These are phyloP conservation scores for Plasmodium ovale DNA, from an alignment of 169 alveolate species.

Conservation along the genomic window DNA sequence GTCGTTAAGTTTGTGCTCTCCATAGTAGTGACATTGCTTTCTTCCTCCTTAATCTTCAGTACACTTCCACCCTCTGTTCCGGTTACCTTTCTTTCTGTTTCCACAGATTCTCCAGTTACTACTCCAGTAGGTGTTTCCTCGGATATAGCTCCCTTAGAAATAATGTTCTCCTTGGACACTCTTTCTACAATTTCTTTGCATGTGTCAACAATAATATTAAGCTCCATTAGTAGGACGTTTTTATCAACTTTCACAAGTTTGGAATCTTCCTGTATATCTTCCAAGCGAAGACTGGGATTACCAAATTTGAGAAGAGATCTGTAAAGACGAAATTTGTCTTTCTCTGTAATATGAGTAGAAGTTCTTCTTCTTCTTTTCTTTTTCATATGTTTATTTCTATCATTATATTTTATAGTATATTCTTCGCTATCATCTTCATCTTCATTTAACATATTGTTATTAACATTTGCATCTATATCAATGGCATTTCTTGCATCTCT, in stretches of 20 bases:
- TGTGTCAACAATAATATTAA: slow-evolving; percentile 82
- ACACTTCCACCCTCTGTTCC: slow-evolving; percentile 15
- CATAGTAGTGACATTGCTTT: slow-evolving; percentile 17
- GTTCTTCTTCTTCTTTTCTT: slow-evolving; percentile 83
- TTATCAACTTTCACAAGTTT: slow-evolving; percentile 85
- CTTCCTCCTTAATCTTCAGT: slow-evolving; percentile 36
- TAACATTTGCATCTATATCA: not conserved
- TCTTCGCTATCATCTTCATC: slow-evolving; percentile 74
- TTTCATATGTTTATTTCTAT: slow-evolving; percentile 28
- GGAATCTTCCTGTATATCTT: slow-evolving; percentile 87
- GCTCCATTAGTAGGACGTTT: slow-evolving; percentile 85
- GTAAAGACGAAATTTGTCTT: slow-evolving; percentile 86
- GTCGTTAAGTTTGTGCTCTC: slow-evolving; percentile 77
- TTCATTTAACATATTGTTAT: slow-evolving; percentile 8
- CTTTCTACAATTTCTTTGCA: slow-evolving; percentile 80
- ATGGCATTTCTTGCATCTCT: slow-evolving; percentile 15
- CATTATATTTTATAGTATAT: slow-evolving; percentile 54
- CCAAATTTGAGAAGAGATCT: slow-evolving; percentile 88
- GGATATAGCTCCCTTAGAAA: no score
- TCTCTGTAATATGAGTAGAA: slow-evolving; percentile 80
- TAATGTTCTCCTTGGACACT: slow-evolving; percentile 76
- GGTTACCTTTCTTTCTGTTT: slow-evolving; percentile 19
- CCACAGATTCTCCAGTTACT: slow-evolving; percentile 5
- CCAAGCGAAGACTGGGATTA: slow-evolving; percentile 87
- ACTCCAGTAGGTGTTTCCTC: slow-evolving; percentile 22